phyloP scores from a whole-genome alignment of 2,329 filamentous ascomycete genomes.

The Fusarium sp. region DNA sequence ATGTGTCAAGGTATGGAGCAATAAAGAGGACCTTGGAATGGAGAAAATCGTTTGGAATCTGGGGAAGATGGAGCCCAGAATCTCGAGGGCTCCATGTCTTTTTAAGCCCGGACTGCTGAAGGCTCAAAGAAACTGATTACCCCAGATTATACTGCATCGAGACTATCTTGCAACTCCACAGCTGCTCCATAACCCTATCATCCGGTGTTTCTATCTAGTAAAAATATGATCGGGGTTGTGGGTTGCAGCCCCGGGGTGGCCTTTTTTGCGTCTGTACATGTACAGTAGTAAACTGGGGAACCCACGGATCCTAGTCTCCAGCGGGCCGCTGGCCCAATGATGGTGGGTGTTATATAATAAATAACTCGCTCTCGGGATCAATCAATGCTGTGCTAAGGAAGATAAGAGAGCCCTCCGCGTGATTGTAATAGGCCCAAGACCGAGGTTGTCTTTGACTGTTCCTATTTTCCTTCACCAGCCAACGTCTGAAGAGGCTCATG shows the following conservation, averaged over 20 bases:
- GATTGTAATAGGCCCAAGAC: neutral
- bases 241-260: neutral
- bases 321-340: slow-evolving; percentile 1
- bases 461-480: neutral
- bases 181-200: slow-evolving; percentile 19
- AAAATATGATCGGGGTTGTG: neutral
- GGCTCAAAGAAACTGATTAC: slow-evolving; percentile 29
- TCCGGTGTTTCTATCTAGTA: slow-evolving; percentile 3
- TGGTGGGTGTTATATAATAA: slow-evolving; percentile 11
- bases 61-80: slow-evolving; percentile 22
- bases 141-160: slow-evolving; percentile 28
- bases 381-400: neutral
- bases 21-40: neutral
- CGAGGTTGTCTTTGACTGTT: neutral
- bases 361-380: neutral
- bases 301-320: neutral
- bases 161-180: slow-evolving; percentile 17
- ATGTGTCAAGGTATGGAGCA: neutral
- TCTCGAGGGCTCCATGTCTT: slow-evolving; percentile 10
- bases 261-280: neutral
- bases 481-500: neutral
- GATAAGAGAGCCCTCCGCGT: neutral
- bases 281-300: neutral
- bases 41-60: slow-evolving; percentile 7
- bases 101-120: slow-evolving; percentile 17